Conservation (phyloP, 148 eudicot species). For the Chenopodium album region DNA sequence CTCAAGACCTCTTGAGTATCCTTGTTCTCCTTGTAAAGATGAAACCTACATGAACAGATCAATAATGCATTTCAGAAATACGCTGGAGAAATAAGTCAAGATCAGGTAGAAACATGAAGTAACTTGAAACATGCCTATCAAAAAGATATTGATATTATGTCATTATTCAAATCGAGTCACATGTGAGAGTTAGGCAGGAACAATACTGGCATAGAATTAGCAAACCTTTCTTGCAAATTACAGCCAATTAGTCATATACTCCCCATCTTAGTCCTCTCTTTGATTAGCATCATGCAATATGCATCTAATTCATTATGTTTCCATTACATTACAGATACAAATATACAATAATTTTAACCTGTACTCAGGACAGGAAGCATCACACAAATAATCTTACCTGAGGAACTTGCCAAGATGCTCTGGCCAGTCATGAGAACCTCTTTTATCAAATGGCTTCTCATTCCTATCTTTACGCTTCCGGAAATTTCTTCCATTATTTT, state of each 20-base stretch:
- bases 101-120: neutral
- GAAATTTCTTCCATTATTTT: conserved; percentile 41
- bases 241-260: neutral
- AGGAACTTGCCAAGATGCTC: conserved; percentile 81
- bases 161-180: neutral
- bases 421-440: conserved; percentile 92
- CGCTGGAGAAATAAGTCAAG: neutral
- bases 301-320: neutral
- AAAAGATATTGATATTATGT: neutral
- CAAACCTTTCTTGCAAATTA: neutral
- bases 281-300: neutral
- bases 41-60: conserved; percentile 53
- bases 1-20: conserved; percentile 93
- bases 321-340: neutral
- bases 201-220: neutral
- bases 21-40: conserved; percentile 98
- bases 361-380: neutral
- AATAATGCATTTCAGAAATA: conserved; percentile 17
- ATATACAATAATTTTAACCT: neutral
- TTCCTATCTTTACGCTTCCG: conserved; percentile 81
- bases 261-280: neutral
- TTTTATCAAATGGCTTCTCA: conserved; percentile 69
- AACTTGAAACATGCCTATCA: neutral
- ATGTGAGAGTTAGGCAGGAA: neutral
- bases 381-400: conserved; percentile 43